A percentile compares a stretch with the other conserved stretches of the same genome.
phyloP scores from a whole-genome alignment of 1,284 basidiomycete genomes.

The Puccinia novopanici region DNA sequence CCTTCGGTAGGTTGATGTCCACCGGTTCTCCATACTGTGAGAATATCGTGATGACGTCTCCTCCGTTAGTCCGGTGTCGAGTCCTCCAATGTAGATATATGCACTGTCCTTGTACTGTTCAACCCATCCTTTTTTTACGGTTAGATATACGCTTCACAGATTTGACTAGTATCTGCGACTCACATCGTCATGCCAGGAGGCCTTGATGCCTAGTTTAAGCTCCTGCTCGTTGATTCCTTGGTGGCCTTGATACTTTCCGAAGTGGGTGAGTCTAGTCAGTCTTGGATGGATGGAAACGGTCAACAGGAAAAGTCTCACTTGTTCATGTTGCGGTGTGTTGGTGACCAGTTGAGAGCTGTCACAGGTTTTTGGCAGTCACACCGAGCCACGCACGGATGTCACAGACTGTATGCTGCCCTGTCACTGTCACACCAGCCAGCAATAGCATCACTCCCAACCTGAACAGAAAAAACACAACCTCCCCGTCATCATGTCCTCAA shows the following conservation, averaged over 20 bases:
- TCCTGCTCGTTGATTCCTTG: constrained; percentile 47
- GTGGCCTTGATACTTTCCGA: constrained; percentile 36
- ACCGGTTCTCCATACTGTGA: constrained; percentile 98
- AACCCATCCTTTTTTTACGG: neutral
- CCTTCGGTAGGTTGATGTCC: constrained; percentile 89
- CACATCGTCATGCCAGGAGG: constrained; percentile 50
- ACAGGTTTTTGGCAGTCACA: neutral
- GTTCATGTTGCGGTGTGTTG: neutral
- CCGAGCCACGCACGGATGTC: neutral
- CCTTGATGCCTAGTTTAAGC: constrained; percentile 37
- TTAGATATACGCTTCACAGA: neutral
- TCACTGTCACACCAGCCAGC: neutral
- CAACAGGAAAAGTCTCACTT: neutral
- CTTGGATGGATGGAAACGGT: neutral
- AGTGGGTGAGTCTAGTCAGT: neutral
- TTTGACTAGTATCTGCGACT: neutral
- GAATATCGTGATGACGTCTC: constrained; percentile 95
- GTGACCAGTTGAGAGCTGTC: neutral
- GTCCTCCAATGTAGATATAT: constrained; percentile 59
- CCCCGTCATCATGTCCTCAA: constrained; percentile 33
- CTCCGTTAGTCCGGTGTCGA: constrained; percentile 71
- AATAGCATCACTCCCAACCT: neutral
- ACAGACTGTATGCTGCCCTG: neutral
- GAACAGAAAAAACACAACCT: neutral
- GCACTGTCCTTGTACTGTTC: constrained; percentile 53